Evolutionary conservation across 2,329 filamentous ascomycete species (phyloP), one percentile per base, ranked within the genome.

Genomic region (Celoporthe dispersa): DNA sequence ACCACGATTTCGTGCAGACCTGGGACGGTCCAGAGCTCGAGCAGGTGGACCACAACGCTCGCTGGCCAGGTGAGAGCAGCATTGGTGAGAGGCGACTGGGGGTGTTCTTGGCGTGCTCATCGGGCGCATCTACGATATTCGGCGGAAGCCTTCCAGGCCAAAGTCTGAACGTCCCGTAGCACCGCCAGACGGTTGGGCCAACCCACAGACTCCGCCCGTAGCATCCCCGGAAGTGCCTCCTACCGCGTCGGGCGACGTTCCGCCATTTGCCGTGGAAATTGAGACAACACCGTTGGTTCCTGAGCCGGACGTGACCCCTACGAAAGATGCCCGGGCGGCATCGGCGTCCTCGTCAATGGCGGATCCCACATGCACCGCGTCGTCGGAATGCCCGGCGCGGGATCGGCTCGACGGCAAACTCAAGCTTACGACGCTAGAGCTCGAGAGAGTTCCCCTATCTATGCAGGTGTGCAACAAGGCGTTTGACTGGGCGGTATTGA

Each of bases 361-460:
- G 44, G 57, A 68, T 31, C 57, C 57, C 35, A 19, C 37, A 25
- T 14, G 25, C 35, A 28, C 55, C 5, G n/a, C 59, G 22, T 31
- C 44, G 6, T 59, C 61, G 25, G 68, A 37, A 69, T 66, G 35
- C 39, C 64, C 73, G 53, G 76, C 74, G 61, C 78, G 80, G 73
- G 82, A 82, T 57, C 79, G 82, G 28, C 79, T 88, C 1, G 84
- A 87, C 41, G 85, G 85, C 44, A 88, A 88, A 74, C 81, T 96
- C 22, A 87, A 84, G 71, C 81, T 96, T n/a, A 89, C 92, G 70
- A 88, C 85, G 1, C 82, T 96, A 12, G 92, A 94, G 79, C 83
- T 96, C 2, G 92, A 96, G 79, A 87, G 92, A 33, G 87, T 95
- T 2, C 86, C 88, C 0, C 80, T 96, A n/a, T 94, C 91, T 1